These are phyloP conservation scores for Candida neerlandica DNA, from an alignment of 1,139 yeast genomes.

Conservation along the genomic window DNA sequence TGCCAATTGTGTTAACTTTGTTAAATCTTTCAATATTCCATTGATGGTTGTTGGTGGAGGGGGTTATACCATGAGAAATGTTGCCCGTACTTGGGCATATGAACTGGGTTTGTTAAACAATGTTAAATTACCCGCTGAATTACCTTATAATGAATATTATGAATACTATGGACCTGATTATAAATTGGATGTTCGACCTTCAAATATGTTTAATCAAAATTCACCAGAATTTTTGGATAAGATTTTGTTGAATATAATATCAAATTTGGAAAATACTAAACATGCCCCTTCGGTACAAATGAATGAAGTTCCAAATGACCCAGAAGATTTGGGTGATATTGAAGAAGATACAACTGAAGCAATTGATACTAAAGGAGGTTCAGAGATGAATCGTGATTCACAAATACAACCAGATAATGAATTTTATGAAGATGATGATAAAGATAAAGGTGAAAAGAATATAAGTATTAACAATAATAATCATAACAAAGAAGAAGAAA, in stretches of 20 bases:
- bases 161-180: slow-evolving; percentile 98
- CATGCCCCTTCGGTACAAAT: slow-evolving; percentile 96
- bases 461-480: slow-evolving; percentile 18
- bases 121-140: slow-evolving; percentile 73
- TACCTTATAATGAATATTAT: slow-evolving; percentile 95
- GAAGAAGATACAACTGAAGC: slow-evolving; percentile 77
- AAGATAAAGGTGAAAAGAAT: slow-evolving; percentile 46
- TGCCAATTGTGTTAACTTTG: slow-evolving; percentile 90
- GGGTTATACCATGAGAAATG: slow-evolving; percentile 97
- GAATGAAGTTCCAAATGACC: slow-evolving; percentile 83
- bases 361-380: slow-evolving; percentile 89
- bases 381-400: slow-evolving; percentile 80
- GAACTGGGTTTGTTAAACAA: slow-evolving; percentile 90
- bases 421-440: slow-evolving; percentile 65
- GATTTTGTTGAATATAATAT: slow-evolving; percentile 73
- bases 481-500: background rate
- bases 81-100: slow-evolving; percentile 93
- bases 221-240: slow-evolving; percentile 90
- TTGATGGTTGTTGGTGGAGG: slow-evolving; percentile 97
- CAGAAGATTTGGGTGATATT: slow-evolving; percentile 75
- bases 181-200: slow-evolving; percentile 88
- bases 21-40: slow-evolving; percentile 84
- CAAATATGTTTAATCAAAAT: slow-evolving; percentile 96
- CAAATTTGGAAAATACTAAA: slow-evolving; percentile 82
- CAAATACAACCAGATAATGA: slow-evolving; percentile 66